Base-by-base conservation (phyloP, 1,139 yeast species). In the Geotrichum reessii region DNA sequence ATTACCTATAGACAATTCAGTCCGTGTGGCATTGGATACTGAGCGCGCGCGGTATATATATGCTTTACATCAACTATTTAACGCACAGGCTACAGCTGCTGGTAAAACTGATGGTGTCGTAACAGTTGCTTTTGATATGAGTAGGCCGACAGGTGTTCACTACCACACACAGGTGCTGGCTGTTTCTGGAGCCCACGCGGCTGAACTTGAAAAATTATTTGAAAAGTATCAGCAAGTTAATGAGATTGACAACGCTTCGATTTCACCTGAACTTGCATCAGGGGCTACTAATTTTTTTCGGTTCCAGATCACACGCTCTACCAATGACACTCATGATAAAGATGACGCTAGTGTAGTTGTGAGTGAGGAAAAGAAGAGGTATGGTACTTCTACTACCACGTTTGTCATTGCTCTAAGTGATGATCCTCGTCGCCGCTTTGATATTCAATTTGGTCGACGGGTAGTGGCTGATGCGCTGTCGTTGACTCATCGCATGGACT, bases 401-500 rank as follows among this genome's bases (percentile, higher is more conserved):
- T 27, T 64, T 11, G 61, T 65, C 4, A 60, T 62, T 8, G 64
- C 63, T 21, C 33, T 61, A 14, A 58, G 61, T n/a, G 53, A 57
- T 2, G 60, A 63, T 12, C 49, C 57, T 37, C 33, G 33, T 7
- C 33, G 33, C 33, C 52, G 61, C 22, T 65, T 88, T 9, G 96
- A 89, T 69, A 72, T 87, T 21, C 95, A 87, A 64, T 86, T 89
- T 66, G 95, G 96, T 1, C 77, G 97, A 68, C 78, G 90, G 65
- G 91, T 87, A 0, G 67, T 87, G 52, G 91, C 96, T 0, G 77
- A 76, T 63, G 71, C 84, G 2, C 71, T 88, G 53, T 80, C 78
- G 54, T 73, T 81, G 28, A 82, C 83, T 61, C 64, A 63, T 14
- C 75, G 95, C 64, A 73, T 81, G 0, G 82, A 81, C 62, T 89